Evolutionary conservation across 192 early-diverging fungal genomes (phyloP).

Genomic region (Linnemannia exigua): DNA sequence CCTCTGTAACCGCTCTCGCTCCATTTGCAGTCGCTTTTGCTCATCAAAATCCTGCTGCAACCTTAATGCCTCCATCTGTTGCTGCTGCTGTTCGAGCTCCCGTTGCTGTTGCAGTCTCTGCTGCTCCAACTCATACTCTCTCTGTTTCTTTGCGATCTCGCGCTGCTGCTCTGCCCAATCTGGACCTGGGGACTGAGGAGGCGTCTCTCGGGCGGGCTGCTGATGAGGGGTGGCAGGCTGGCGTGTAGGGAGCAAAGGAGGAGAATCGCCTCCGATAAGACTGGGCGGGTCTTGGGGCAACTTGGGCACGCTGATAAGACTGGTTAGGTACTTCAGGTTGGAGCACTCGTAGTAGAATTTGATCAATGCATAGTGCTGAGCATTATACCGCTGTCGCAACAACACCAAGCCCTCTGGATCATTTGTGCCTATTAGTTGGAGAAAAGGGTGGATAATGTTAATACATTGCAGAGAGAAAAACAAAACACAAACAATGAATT

Average conservation of each 20-base stretch:
- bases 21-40: slow-evolving; percentile 76
- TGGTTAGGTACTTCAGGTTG: slow-evolving; percentile 89
- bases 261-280: slow-evolving; percentile 75
- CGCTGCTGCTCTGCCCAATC: slow-evolving; percentile 71
- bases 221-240: slow-evolving; percentile 40
- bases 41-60: slow-evolving; percentile 82
- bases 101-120: slow-evolving; percentile 71
- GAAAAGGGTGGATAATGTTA: background rate
- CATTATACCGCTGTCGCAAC: slow-evolving; percentile 87
- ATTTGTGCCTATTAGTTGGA: slow-evolving; percentile 59
- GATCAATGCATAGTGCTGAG: slow-evolving; percentile 84
- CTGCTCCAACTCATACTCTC: slow-evolving; percentile 67
- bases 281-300: slow-evolving; percentile 85
- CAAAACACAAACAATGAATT: background rate
- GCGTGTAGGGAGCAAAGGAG: slow-evolving; percentile 10
- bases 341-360: slow-evolving; percentile 93
- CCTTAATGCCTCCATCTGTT: slow-evolving; percentile 68
- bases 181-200: slow-evolving; percentile 12
- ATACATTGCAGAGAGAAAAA: background rate
- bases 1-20: slow-evolving; percentile 75
- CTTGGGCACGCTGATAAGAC: slow-evolving; percentile 87
- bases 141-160: slow-evolving; percentile 73
- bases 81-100: slow-evolving; percentile 64
- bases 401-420: slow-evolving; percentile 89
- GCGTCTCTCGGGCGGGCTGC: slow-evolving; percentile 44